Conservation (phyloP, 2,329 filamentous ascomycete species). For the Alternaria sp. region DNA sequence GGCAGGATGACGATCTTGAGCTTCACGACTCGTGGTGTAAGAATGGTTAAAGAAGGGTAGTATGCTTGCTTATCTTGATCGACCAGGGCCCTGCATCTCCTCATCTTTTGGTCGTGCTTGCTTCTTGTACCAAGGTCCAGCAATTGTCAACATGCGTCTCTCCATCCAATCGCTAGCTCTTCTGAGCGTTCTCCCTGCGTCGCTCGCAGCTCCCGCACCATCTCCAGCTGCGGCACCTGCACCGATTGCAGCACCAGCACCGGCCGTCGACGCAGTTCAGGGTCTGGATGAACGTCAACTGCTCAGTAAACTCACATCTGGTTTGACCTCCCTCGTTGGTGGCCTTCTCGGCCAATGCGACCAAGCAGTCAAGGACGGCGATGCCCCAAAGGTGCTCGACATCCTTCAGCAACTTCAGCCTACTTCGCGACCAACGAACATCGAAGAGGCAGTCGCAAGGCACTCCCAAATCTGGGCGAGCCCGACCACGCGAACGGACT, state of each 20-base stretch:
- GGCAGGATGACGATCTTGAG: not conserved
- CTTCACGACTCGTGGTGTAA: slow-evolving; percentile 3
- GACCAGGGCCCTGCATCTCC: not conserved
- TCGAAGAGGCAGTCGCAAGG: slow-evolving; percentile 13
- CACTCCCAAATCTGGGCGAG: slow-evolving; percentile 24
- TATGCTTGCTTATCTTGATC: not conserved
- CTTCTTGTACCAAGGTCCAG: not conserved
- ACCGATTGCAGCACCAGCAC: not conserved
- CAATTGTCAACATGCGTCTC: slow-evolving; percentile 14
- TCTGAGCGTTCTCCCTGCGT: slow-evolving; percentile 15
- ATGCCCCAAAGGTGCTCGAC: slow-evolving; percentile 14
- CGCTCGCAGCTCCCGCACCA: slow-evolving; percentile 11
- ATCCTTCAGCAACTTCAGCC: slow-evolving; percentile 23
- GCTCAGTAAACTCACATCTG: slow-evolving; percentile 1
- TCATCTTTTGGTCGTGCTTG: not conserved
- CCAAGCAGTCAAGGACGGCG: slow-evolving; percentile 19
- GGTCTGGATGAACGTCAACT: slow-evolving; percentile 20
- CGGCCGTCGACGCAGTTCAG: not conserved
- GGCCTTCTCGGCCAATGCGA: slow-evolving; percentile 18
- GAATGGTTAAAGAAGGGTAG: not conserved
- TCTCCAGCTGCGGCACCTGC: not conserved
- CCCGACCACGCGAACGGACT: slow-evolving; percentile 19
- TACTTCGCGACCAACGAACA: slow-evolving; percentile 20
- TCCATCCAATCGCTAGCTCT: slow-evolving; percentile 10
- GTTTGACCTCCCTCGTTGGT: slow-evolving; percentile 7